Evolutionary conservation across 1,139 yeast genomes (phyloP), one percentile per base, ranked within the genome.

Genomic region (Saccharomyces hybrid): DNA sequence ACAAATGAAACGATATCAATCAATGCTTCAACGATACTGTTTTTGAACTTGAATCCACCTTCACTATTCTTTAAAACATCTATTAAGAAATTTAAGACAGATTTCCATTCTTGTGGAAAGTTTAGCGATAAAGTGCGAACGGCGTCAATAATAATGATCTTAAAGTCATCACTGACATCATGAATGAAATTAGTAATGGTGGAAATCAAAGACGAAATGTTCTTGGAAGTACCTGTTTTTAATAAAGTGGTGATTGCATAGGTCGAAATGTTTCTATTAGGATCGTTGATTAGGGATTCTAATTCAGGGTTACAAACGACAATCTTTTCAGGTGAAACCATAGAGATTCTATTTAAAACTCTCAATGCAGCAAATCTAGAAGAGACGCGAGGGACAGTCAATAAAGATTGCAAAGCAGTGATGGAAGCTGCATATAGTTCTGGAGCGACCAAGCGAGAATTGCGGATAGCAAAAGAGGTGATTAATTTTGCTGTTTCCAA

Each of bases 101-200:
- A 80, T 64, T 85, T 83, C 75, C 90, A 90, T 71, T 93, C 95
- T 48, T 84, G 77, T 56, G 98, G 98, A 82, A 93, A 93, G 71
- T 91, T 93, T 66, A 90, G 78, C 2, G 98, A 95, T 71, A 93
- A 78, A 53, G 91, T 85, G 67, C 95, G 88, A 63, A 93, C 85
- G 16, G 99, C 97, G 69, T 93, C 98, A 61, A 93, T 88, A 53
- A 93, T 95, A 62, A 90, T 93, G 60, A 90, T 83, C 72, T 89
- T 89, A 77, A 95, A 95, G 69, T 93, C 99, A 71, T 93, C 99
- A 47, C 96, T 83, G 62, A 93, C 93, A 64, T 91, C 98, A 67
- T 84, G 89, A 86, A 91, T 89, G 68, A 89, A 85, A 46, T 88
- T 86, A 38, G 95, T 81, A 75, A 95, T 89, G 59, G 90, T 91